Evolutionary conservation across 1,284 basidiomycete species (phyloP), one percentile per base, ranked within the genome.

Genomic region (Coniferiporia sulphurascens): DNA sequence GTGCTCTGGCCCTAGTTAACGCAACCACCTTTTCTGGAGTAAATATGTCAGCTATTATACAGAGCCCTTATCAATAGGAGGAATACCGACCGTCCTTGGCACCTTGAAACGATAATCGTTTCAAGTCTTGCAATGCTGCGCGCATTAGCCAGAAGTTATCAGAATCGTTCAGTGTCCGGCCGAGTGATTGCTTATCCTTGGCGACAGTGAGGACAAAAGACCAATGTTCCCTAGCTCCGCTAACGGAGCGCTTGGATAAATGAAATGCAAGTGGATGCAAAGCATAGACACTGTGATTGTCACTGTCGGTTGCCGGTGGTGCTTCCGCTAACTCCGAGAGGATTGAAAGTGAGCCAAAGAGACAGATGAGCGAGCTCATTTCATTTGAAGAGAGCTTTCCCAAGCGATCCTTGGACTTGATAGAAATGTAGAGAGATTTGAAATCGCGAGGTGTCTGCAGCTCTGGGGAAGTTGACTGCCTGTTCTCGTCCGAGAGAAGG

Each of bases 101-200:
- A 8, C 22, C 22, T 17, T 44, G 17, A 7, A 12, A 15, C 41
- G 46, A 36, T 10, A 52, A n/a, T 19, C 52, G 56, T 21, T 58
- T 54, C 9, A 52, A 48, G 19, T 62, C 62, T 3, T 67, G 70
- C 17, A 76, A 65, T 13, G 69, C 65, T 44, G 72, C 72, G 35
- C 64, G 71, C 72, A 79, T 75, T 51, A 75, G 60, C 77, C 77
- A 78, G 59, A 73, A 79, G 56, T 68, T 69, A 62, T 78, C 78
- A 7, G 72, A 70, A 34, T 67, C 62, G 8, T 60, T 62, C 21
- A 77, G 64, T 2, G 57, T 17, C 32, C 68, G 62, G 36, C 64
- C 64, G 17, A 62, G 59, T 36, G 61, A 56, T 13, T 56, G 51
- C 62, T 78, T 78, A 62, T 74, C 70, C 19, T 52, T 38, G 10